phyloP scores from a whole-genome alignment of 1,284 basidiomycete genomes.

The Rhizoctonia solani region DNA sequence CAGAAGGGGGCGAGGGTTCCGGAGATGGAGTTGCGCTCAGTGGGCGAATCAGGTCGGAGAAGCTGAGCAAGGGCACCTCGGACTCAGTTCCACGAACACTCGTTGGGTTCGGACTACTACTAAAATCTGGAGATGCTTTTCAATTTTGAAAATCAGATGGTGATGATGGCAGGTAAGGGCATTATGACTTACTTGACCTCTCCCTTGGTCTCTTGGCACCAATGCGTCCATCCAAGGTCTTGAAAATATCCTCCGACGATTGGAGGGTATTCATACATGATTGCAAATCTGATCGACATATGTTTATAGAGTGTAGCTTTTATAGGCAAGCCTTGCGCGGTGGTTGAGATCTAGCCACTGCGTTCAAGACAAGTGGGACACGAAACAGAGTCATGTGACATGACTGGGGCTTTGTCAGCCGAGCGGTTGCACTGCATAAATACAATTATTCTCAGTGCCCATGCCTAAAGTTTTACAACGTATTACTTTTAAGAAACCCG shows the following conservation, averaged over 20 bases:
- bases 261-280: background rate
- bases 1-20: constrained; percentile 28
- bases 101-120: background rate
- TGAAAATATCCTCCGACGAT: background rate
- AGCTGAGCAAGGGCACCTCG: constrained; percentile 14
- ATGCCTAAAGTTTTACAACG: background rate
- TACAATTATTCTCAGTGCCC: too few species aligned
- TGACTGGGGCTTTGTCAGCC: constrained; percentile 3
- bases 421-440: too few species aligned
- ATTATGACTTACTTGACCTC: constrained; percentile 6
- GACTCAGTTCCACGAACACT: background rate
- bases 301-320: too few species aligned
- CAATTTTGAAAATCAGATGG: background rate
- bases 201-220: constrained; percentile 24
- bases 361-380: background rate
- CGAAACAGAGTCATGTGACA: constrained; percentile 24
- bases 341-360: background rate
- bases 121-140: constrained; percentile 15
- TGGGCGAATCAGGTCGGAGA: constrained; percentile 29
- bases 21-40: constrained; percentile 33
- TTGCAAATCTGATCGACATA: background rate
- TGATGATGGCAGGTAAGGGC: background rate
- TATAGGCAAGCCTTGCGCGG: too few species aligned
- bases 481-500: too few species aligned
- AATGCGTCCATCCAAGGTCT: background rate